phyloP scores from a whole-genome alignment of 2,329 filamentous ascomycete genomes.

The Colletotrichum melonis region DNA sequence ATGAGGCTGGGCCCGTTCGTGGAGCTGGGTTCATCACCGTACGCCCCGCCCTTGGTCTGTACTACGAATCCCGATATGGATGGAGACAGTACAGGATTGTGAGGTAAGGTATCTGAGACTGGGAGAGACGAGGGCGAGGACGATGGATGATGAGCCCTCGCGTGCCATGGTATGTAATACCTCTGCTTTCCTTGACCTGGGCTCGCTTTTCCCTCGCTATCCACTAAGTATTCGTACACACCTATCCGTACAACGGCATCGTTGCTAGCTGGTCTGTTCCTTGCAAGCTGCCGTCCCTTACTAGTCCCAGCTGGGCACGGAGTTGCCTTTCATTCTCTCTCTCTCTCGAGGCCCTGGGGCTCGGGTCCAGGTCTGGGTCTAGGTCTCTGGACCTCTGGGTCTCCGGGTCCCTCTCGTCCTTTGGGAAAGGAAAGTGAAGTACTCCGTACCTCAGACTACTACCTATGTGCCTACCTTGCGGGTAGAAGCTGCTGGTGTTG shows the following conservation, averaged over 20 bases:
- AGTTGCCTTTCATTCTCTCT: constrained; percentile 5
- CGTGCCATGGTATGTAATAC: background rate
- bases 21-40: constrained; percentile 54
- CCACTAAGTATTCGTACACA: background rate
- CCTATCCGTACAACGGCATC: background rate
- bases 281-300: constrained; percentile 14
- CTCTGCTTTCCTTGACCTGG: background rate
- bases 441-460: no score
- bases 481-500: no score
- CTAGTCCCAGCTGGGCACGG: constrained; percentile 12
- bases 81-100: background rate
- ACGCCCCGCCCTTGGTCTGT: constrained; percentile 52
- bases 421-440: background rate
- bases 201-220: background rate
- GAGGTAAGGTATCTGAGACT: background rate
- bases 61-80: constrained; percentile 2
- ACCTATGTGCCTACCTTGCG: no score
- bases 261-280: background rate
- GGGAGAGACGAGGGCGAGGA: background rate
- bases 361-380: constrained; percentile 6
- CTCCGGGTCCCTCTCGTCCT: constrained; percentile 5
- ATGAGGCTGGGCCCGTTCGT: constrained; percentile 57
- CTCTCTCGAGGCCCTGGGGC: background rate
- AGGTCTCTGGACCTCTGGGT: background rate
- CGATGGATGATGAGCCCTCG: background rate